Base-by-base conservation (phyloP, 169 alveolate species). In the Eimeria sp. region DNA sequence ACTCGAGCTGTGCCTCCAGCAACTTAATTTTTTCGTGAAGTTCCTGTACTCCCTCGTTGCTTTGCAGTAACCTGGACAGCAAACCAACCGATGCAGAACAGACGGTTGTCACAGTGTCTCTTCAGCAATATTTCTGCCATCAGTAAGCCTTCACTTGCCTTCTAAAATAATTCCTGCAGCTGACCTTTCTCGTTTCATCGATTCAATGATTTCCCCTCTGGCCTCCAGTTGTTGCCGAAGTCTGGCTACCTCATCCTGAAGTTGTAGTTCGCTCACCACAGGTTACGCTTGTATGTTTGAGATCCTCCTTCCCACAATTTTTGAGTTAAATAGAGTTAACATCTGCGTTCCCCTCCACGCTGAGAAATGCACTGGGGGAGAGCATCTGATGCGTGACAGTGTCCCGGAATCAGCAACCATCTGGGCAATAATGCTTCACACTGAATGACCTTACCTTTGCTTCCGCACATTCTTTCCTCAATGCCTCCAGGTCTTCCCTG, bases 1-100 rank as follows among this genome's bases (percentile, higher is more conserved):
- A 84, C 30, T 51, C 76, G 30, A 84, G 92, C 54, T 84, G 92
- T 27, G 92, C 92, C 92, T 84, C 92, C 58, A 84, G 78, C 18
- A 57, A 84, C 40, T n/a, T 22, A 7, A 84, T 20, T 58, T 84
- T 84, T 14, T 57, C 45, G 9, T 16, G 61, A 27, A 84, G 92
- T 58, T 58, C 92, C 43, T 84, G 78, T 34, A 57, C 34, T 27
- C 45, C 75, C 58, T 84, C 92, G 78, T 51, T 49, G 89, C 70
- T 78, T 67, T 47, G 58, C 70, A 78, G 49, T 14, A 51, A 18
- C 45, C 89, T 78, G 63, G 45, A 7, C 63, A 25, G 25, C 40
- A 78, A 43, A 16, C 67, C 49, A 45, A 78, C 89, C 40, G 10
- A 45, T 47, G 22, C 51, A 78, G 84, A 40, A 20, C 51, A 78